Evolutionary conservation across 306 rosid species (phyloP).

Genomic region (Castanea mollissima): DNA sequence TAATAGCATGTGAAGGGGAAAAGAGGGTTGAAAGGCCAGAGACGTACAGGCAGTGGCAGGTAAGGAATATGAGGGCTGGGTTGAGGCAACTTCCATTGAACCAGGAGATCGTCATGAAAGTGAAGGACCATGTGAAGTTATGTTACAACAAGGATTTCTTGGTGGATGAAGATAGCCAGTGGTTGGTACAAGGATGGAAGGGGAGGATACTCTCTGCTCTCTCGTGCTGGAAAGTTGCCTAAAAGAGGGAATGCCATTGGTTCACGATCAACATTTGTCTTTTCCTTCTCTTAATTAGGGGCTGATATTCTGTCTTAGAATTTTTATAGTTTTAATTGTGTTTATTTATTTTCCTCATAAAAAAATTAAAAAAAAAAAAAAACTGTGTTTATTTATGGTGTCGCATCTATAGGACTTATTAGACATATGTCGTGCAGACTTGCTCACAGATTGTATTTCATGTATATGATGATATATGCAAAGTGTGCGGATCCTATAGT

Average conservation of each 20-base stretch:
- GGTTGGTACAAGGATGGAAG: slow-evolving; percentile 80
- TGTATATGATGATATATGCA: too few species aligned
- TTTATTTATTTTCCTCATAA: neutral
- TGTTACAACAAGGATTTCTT: slow-evolving; percentile 46
- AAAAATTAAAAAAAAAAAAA: too few species aligned
- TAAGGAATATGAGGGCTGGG: slow-evolving; percentile 41
- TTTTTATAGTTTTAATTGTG: neutral
- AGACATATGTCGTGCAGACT: neutral
- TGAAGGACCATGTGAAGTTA: slow-evolving; percentile 31
- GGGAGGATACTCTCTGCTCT: slow-evolving; percentile 55
- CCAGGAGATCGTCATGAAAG: slow-evolving; percentile 20
- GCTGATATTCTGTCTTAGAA: neutral
- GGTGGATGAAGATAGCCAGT: slow-evolving; percentile 42
- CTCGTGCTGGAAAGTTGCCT: slow-evolving; percentile 68
- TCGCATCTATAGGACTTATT: neutral
- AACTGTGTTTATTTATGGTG: neutral
- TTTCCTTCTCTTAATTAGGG: neutral
- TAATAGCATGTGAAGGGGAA: slow-evolving; percentile 60
- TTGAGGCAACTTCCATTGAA: slow-evolving; percentile 46
- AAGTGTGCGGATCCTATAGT: too few species aligned
- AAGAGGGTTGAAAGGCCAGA: slow-evolving; percentile 68
- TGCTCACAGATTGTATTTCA: neutral
- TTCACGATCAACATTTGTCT: neutral
- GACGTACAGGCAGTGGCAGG: slow-evolving; percentile 71
- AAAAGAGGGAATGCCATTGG: neutral